Evolutionary conservation across 768 basidiomycete species (phyloP).

Genomic region (Sarcomyxa edulis): DNA sequence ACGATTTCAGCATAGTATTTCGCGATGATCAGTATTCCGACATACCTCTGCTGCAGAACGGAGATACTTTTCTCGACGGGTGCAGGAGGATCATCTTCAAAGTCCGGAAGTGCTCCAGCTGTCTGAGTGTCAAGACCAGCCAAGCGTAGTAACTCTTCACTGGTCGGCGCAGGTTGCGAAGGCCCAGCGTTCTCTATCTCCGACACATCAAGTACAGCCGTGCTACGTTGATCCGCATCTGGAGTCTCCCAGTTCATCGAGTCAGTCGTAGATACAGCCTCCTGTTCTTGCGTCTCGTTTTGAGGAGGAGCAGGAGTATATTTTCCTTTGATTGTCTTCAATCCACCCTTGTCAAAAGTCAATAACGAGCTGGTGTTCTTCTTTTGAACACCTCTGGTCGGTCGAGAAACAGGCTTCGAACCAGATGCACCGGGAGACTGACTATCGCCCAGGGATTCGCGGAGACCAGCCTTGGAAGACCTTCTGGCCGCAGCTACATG

Average conservation of each 20-base stretch:
- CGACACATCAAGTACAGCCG: too few species aligned
- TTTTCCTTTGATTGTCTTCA: constrained; percentile 47
- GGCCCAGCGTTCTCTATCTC: constrained; percentile 3
- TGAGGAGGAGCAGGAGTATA: too few species aligned
- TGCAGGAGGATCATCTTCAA: constrained; percentile 26
- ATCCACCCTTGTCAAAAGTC: constrained; percentile 43
- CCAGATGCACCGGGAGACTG: constrained; percentile 6
- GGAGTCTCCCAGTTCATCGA: too few species aligned
- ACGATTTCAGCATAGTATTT: neutral
- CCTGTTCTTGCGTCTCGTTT: too few species aligned
- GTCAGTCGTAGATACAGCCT: too few species aligned
- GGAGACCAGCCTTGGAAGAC: constrained; percentile 3
- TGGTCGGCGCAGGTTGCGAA: constrained; percentile 24
- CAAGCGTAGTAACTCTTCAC: constrained; percentile 40
- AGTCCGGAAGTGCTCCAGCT: constrained; percentile 45
- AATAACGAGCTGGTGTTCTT: constrained; percentile 48
- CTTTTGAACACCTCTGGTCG: constrained; percentile 34
- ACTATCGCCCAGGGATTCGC: neutral
- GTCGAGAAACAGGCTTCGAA: constrained; percentile 44
- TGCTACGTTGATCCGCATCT: too few species aligned
- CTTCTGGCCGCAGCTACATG: constrained; percentile 12
- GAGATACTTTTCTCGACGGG: constrained; percentile 5
- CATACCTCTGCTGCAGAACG: constrained; percentile 20
- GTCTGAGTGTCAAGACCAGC: constrained; percentile 39
- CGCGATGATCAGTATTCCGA: neutral